Evolutionary conservation across 345 rosid genomes (phyloP), one percentile per base, ranked within the genome.

Genomic region (Erysimum cheiranthoides): DNA sequence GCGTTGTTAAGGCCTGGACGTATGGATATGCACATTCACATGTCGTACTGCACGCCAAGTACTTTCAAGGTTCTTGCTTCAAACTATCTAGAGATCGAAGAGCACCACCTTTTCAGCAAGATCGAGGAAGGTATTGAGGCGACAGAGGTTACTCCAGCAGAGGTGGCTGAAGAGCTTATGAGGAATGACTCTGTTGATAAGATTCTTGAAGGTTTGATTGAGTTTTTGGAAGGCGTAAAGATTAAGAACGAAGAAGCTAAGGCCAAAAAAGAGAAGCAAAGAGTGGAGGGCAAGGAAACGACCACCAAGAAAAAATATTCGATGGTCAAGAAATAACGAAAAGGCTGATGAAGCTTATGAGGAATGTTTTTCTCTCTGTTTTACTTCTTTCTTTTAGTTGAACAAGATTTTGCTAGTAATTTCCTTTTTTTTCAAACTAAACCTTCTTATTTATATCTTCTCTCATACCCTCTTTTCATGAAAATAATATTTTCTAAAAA

Each of bases 11-110:
- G 88, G 10, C 93, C 89, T 6, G 87, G 93, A 46, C 82, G 91
- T 28, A 87, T 90, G 85, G 96, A 92, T 58, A 82, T 90, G 80
- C 89, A 86, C 75, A 74, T 85, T 25, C 85, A 85, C 74, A 85
- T 86, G 88, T 84, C 87, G 7, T 86, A 85, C 47, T 88, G 89
- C 77, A 80, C 82, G 0, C 60, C 79, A 0, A 25, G 64, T 21
- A 70, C 75, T 12, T 86, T 86, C 64, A 59, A 47, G 18, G 38
- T 61, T 5, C 68, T 86, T 30, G 87, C 80, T 46, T 66, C 81
- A 5, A 85, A 84, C 73, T 84, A 84, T 71, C 77, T 85, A 11
- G 77, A 66, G 43, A 78, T 80, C 9, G 10, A 42, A 30, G 45
- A 66, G 7, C 85, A 83, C 11, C 4, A 3, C 0, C 77, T 84